Evolutionary conservation across 164 flowering plant genomes (phyloP).

Genomic region (Piper longum): DNA sequence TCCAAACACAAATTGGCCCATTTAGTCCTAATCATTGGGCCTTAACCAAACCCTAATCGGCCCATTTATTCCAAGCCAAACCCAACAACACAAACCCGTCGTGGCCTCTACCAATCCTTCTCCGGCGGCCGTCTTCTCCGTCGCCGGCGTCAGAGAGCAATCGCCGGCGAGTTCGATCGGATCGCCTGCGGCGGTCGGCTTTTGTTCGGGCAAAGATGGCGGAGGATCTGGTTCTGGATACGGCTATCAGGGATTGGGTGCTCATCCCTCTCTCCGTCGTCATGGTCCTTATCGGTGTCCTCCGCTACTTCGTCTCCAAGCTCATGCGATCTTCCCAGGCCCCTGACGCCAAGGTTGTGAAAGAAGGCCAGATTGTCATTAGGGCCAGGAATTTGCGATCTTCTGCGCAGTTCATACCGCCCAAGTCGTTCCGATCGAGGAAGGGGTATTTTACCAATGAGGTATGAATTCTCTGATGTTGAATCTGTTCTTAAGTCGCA

Average conservation of each 20-base stretch:
- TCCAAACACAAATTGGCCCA: too few relatives aligned
- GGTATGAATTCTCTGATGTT: constrained; percentile 20
- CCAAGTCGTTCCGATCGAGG: constrained; percentile 73
- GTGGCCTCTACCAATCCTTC: too few relatives aligned
- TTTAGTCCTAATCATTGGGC: too few relatives aligned
- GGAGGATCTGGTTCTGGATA: constrained; percentile 90
- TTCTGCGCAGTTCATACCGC: constrained; percentile 71
- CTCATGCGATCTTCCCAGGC: constrained; percentile 70
- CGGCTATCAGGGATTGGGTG: constrained; percentile 98
- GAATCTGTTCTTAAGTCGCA: background rate
- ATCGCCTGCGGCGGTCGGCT: too few relatives aligned
- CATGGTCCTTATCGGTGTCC: constrained; percentile 88
- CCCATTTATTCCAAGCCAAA: too few relatives aligned
- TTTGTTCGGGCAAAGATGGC: constrained; percentile 34
- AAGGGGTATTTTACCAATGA: constrained; percentile 66
- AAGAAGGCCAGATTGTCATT: constrained; percentile 82
- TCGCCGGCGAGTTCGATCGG: too few relatives aligned
- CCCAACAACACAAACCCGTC: too few relatives aligned
- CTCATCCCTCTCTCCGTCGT: constrained; percentile 87
- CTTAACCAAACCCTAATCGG: too few relatives aligned
- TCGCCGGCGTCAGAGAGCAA: too few relatives aligned
- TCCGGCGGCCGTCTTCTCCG: too few relatives aligned
- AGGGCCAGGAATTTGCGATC: constrained; percentile 82
- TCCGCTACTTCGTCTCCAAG: constrained; percentile 87
- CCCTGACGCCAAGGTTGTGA: constrained; percentile 77